Evolutionary conservation across 2,329 filamentous ascomycete genomes (phyloP).

Genomic region (Clonostachys chloroleuca): DNA sequence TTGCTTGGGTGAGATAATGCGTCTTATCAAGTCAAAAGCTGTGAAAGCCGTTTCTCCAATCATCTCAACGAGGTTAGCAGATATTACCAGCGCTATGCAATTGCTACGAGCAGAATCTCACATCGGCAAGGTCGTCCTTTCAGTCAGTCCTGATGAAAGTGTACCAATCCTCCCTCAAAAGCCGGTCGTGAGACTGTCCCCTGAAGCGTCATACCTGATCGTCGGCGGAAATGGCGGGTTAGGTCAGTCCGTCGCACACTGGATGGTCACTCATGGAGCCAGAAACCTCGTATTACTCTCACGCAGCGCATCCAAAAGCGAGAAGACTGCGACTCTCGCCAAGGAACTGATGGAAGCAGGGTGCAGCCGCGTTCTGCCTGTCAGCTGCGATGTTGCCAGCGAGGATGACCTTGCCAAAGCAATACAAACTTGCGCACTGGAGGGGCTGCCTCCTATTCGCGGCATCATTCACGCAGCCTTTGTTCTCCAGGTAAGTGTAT

Average conservation of each 20-base stretch:
- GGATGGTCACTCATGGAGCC: constrained; percentile 44
- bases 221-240: constrained; percentile 13
- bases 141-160: too few species aligned
- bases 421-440: not conserved
- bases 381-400: constrained; percentile 38
- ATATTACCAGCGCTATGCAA: too few species aligned
- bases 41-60: too few species aligned
- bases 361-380: too few species aligned
- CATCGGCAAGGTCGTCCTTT: too few species aligned
- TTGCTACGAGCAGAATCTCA: too few species aligned
- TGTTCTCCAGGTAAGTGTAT: constrained; percentile 1
- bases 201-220: constrained; percentile 10
- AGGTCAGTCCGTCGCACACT: constrained; percentile 29
- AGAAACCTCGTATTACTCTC: constrained; percentile 43
- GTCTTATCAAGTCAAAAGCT: too few species aligned
- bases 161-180: too few species aligned
- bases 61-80: too few species aligned
- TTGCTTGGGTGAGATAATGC: too few species aligned
- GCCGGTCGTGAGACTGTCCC: not conserved
- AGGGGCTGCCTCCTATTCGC: constrained; percentile 15
- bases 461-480: constrained; percentile 14
- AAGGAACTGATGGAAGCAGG: constrained; percentile 22
- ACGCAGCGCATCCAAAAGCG: constrained; percentile 33
- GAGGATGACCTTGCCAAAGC: constrained; percentile 16
- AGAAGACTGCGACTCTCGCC: constrained; percentile 32